Conservation (phyloP, 139 green algal species). For the Coelastrella sp. region DNA sequence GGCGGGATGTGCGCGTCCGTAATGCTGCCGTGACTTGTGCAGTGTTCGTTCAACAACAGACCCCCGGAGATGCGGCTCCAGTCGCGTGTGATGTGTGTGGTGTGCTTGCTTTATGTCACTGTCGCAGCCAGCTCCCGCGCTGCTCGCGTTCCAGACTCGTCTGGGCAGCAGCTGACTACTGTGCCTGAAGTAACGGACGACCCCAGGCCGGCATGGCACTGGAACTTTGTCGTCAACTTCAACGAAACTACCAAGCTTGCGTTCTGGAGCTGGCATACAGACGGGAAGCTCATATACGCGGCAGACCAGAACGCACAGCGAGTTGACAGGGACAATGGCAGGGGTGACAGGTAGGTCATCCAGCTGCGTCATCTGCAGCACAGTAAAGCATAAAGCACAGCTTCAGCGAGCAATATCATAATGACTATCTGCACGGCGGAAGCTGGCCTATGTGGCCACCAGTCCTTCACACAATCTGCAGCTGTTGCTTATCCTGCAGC, state of each 20-base stretch:
- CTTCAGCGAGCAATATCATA: background rate
- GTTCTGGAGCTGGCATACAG: constrained; percentile 71
- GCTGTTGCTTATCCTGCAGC: background rate
- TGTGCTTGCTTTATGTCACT: background rate
- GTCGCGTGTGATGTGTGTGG: background rate
- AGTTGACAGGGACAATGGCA: constrained; percentile 34
- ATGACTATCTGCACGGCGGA: too few relatives aligned
- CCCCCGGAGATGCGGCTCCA: too few relatives aligned
- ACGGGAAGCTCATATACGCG: constrained; percentile 30
- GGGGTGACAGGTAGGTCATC: constrained; percentile 7
- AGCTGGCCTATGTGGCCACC: too few relatives aligned
- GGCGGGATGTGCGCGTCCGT: too few relatives aligned
- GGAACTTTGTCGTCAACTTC: constrained; percentile 78
- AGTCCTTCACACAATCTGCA: too few relatives aligned
- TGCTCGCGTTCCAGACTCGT: background rate
- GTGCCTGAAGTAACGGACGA: background rate
- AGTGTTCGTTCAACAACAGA: too few relatives aligned
- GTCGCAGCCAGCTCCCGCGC: background rate
- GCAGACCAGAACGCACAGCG: background rate
- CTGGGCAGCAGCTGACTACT: background rate
- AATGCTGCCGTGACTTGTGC: too few relatives aligned
- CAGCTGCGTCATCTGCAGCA: too few relatives aligned
- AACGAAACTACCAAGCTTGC: constrained; percentile 92
- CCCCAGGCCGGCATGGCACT: constrained; percentile 39
- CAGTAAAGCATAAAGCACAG: background rate